Evolutionary conservation across 495 filamentous ascomycete genomes (phyloP).

Genomic region (Annulohypoxylon maeteangense): DNA sequence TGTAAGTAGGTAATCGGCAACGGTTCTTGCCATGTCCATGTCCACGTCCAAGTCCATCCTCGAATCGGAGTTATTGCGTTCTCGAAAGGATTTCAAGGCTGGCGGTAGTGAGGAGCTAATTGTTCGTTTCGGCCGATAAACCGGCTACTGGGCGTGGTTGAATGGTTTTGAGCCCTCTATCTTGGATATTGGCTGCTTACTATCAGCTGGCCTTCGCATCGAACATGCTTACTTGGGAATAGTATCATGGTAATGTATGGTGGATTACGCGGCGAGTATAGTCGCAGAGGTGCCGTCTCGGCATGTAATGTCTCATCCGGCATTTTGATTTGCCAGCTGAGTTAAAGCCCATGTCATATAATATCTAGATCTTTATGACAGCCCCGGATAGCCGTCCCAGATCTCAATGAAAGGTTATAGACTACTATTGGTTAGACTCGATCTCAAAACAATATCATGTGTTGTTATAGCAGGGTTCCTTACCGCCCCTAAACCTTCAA

Average conservation of each 20-base stretch:
- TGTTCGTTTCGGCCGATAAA: not conserved
- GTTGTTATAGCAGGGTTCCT: constrained; percentile 1
- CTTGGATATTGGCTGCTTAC: constrained; percentile 23
- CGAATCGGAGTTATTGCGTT: not conserved
- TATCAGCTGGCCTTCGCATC: constrained; percentile 15
- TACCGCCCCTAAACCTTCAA: not conserved
- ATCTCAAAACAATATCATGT: not conserved
- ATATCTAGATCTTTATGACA: not conserved
- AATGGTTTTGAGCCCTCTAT: not conserved
- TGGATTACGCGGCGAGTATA: not conserved
- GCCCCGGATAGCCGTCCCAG: not conserved
- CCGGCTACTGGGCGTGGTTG: constrained; percentile 1
- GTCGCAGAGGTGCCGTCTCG: not conserved
- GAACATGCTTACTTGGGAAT: constrained; percentile 1
- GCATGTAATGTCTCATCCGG: not conserved
- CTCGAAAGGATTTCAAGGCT: not conserved
- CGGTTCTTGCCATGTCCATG: not conserved
- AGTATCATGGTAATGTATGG: constrained; percentile 5
- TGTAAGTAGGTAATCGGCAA: too few relatives aligned
- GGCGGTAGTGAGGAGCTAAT: constrained; percentile 4
- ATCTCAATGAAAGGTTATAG: constrained; percentile 9
- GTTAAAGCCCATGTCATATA: not conserved
- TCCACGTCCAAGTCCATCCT: not conserved
- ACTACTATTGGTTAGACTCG: not conserved
- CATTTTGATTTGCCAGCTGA: not conserved